Evolutionary conservation across 495 filamentous ascomycete species (phyloP).

Genomic region (Daldinia caldariorum): DNA sequence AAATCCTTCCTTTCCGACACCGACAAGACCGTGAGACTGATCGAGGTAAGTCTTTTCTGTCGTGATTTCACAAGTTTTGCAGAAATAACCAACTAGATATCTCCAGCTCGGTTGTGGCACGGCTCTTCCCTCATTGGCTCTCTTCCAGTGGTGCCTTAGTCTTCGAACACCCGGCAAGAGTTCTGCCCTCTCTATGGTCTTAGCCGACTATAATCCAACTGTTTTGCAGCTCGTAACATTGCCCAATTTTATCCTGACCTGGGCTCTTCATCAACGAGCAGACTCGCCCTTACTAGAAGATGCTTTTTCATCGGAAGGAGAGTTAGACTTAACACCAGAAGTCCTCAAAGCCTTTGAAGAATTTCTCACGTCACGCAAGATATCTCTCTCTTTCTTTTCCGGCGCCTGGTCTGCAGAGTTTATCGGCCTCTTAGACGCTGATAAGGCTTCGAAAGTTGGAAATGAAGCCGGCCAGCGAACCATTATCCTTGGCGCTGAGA

Average conservation of each 20-base stretch:
- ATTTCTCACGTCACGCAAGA: conserved; percentile 63
- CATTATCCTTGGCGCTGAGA: conserved; percentile 87
- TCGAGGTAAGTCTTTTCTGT: conserved; percentile 71
- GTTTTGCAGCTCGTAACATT: conserved; percentile 89
- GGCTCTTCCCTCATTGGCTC: conserved; percentile 79
- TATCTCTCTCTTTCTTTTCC: conserved; percentile 78
- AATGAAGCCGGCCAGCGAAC: conserved; percentile 36
- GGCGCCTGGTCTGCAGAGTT: conserved; percentile 84
- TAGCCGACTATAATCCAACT: conserved; percentile 89
- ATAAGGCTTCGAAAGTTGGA: conserved; percentile 18
- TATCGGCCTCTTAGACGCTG: conserved; percentile 62
- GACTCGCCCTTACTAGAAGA: conserved; percentile 48
- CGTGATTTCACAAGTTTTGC: background rate
- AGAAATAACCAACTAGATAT: conserved; percentile 34
- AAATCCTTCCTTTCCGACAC: conserved; percentile 68
- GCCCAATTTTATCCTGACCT: conserved; percentile 87
- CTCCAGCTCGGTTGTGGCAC: conserved; percentile 88
- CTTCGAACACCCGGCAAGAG: conserved; percentile 40
- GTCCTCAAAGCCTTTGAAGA: conserved; percentile 69
- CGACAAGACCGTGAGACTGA: conserved; percentile 58
- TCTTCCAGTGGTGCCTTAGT: conserved; percentile 75
- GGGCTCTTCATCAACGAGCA: conserved; percentile 63
- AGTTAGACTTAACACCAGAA: conserved; percentile 76
- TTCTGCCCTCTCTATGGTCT: conserved; percentile 66
- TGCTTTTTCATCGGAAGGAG: conserved; percentile 64